These are phyloP conservation scores for Ganoderma meredithae DNA, from an alignment of 1,284 basidiomycete genomes.

Conservation along the genomic window DNA sequence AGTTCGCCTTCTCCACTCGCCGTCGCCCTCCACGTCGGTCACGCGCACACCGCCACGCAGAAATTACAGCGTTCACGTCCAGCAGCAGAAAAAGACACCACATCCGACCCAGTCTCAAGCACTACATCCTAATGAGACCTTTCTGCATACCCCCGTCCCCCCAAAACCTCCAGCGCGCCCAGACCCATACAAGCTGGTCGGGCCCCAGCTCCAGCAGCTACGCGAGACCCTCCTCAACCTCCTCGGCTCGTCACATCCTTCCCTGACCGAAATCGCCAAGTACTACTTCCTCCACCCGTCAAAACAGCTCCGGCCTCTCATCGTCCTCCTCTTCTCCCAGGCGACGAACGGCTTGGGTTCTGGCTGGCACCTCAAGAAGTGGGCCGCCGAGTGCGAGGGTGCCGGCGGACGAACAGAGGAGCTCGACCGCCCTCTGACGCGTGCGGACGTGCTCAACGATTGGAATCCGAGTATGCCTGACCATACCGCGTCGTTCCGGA, in stretches of 20 bases:
- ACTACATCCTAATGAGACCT: conserved; percentile 27
- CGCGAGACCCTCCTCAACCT: conserved; percentile 81
- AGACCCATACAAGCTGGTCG: conserved; percentile 77
- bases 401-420: conserved; percentile 53
- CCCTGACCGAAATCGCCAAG: conserved; percentile 87
- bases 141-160: conserved; percentile 22
- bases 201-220: conserved; percentile 78
- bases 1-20: conserved; percentile 37
- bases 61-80: conserved; percentile 43
- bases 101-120: conserved; percentile 27
- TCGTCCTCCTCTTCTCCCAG: conserved; percentile 90
- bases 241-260: conserved; percentile 89
- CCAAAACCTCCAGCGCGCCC: conserved; percentile 39
- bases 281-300: conserved; percentile 93
- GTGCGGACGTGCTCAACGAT: conserved; percentile 83
- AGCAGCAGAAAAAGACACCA: conserved; percentile 35
- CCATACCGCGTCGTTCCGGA: conserved; percentile 62
- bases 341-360: conserved; percentile 87
- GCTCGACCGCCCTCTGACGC: conserved; percentile 76
- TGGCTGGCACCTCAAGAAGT: conserved; percentile 56
- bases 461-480: conserved; percentile 85
- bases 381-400: conserved; percentile 53
- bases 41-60: conserved; percentile 35
- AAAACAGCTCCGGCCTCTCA: conserved; percentile 91
- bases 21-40: conserved; percentile 31